Conservation (phyloP, 345 rosid genomes). For the Diplotaxis tenuifolia region DNA sequence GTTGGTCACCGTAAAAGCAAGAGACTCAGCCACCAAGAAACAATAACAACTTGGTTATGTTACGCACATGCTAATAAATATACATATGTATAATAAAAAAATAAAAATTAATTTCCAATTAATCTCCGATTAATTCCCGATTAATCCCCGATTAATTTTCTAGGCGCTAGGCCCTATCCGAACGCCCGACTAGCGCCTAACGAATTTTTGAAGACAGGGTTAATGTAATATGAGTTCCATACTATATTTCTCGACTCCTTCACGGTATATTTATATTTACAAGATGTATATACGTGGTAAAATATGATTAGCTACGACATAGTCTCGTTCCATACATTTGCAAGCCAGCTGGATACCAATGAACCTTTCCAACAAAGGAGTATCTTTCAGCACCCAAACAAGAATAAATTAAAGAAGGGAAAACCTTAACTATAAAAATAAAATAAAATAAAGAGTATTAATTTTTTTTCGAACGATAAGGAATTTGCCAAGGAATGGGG, state of each 20-base stretch:
- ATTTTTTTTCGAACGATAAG: not conserved
- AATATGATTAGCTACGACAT: not conserved
- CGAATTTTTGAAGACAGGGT: too few relatives aligned
- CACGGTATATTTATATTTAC: not conserved
- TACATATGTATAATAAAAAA: too few relatives aligned
- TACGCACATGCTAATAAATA: too few relatives aligned
- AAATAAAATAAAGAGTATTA: not conserved
- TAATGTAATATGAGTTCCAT: not conserved
- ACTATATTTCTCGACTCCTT: not conserved
- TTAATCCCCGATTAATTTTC: too few relatives aligned
- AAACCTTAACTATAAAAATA: not conserved
- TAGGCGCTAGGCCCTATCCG: too few relatives aligned
- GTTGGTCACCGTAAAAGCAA: too few relatives aligned
- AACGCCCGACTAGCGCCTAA: too few relatives aligned
- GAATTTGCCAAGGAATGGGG: constrained; percentile 11
- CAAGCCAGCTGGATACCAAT: constrained; percentile 40
- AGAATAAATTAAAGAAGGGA: not conserved
- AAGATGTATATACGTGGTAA: not conserved
- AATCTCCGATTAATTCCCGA: too few relatives aligned
- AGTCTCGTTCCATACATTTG: constrained; percentile 40
- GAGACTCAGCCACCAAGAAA: too few relatives aligned
- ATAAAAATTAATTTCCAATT: too few relatives aligned
- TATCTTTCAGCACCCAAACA: constrained; percentile 29
- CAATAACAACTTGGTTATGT: too few relatives aligned
- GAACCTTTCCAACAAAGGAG: constrained; percentile 29